phyloP scores from a whole-genome alignment of 371 early-diverging fungal species.

The Mucor velutinosus region DNA sequence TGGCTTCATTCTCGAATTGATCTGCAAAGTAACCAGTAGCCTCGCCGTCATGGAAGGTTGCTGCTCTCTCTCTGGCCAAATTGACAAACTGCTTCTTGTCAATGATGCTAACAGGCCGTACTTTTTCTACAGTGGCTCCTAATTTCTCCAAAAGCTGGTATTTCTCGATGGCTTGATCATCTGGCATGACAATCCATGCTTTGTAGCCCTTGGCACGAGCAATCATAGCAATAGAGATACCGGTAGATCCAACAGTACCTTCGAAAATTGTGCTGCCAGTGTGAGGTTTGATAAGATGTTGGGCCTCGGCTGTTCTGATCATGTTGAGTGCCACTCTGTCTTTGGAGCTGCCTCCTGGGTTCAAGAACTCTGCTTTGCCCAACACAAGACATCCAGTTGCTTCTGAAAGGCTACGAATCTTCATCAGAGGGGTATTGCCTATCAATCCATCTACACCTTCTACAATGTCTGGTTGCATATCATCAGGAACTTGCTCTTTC shows the following conservation, averaged over 20 bases:
- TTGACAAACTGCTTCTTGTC: slow-evolving; percentile 93
- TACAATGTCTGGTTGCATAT: slow-evolving; percentile 37
- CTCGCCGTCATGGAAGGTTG: slow-evolving; percentile 54
- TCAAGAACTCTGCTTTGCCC: slow-evolving; percentile 74
- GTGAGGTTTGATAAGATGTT: slow-evolving; percentile 65
- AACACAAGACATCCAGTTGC: slow-evolving; percentile 87
- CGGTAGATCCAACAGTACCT: slow-evolving; percentile 91
- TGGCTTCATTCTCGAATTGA: slow-evolving; percentile 94
- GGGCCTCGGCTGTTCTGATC: slow-evolving; percentile 76
- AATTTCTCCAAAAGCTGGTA: slow-evolving; percentile 79
- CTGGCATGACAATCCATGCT: slow-evolving; percentile 95
- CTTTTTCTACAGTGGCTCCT: slow-evolving; percentile 91
- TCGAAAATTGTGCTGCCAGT: slow-evolving; percentile 85
- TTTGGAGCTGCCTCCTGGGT: slow-evolving; percentile 93
- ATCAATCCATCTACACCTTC: slow-evolving; percentile 79
- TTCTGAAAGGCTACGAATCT: slow-evolving; percentile 82
- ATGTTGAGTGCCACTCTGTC: slow-evolving; percentile 92
- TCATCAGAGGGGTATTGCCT: slow-evolving; percentile 89
- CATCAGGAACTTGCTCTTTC: background rate
- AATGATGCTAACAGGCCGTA: slow-evolving; percentile 91
- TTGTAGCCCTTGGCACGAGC: slow-evolving; percentile 85
- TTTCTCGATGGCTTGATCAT: slow-evolving; percentile 92
- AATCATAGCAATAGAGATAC: slow-evolving; percentile 84
- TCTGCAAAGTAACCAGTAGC: slow-evolving; percentile 69
- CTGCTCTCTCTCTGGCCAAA: slow-evolving; percentile 78